These are phyloP conservation scores for Mrakia gelida DNA, from an alignment of 768 basidiomycete genomes.

Conservation along the genomic window DNA sequence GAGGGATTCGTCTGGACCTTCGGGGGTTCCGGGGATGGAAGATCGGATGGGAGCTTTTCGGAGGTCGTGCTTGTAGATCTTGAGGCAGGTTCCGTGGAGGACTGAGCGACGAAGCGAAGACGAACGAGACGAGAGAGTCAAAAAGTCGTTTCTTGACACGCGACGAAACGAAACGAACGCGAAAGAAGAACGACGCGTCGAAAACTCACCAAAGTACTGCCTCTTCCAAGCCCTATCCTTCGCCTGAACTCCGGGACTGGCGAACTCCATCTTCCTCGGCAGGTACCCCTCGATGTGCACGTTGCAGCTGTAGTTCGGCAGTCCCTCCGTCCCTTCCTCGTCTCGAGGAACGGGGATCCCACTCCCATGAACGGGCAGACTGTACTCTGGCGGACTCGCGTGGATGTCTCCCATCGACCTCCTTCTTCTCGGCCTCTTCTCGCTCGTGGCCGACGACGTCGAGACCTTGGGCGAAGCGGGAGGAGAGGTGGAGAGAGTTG, in stretches of 20 bases:
- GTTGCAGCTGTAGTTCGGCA: constrained; percentile 75
- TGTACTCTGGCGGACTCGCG: constrained; percentile 45
- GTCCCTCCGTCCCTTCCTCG: constrained; percentile 74
- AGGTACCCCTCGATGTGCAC: constrained; percentile 75
- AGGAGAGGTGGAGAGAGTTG: neutral
- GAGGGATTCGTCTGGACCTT: constrained; percentile 9
- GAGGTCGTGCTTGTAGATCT: constrained; percentile 53
- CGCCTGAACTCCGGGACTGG: constrained; percentile 74
- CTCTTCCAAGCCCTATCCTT: constrained; percentile 88
- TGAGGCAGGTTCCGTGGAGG: constrained; percentile 84
- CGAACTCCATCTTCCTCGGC: constrained; percentile 91
- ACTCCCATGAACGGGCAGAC: constrained; percentile 43
- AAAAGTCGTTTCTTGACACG: neutral
- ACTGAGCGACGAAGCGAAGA: constrained; percentile 45
- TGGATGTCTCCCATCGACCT: constrained; percentile 46
- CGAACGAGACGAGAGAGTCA: neutral
- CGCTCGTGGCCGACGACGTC: neutral
- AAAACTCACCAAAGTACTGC: constrained; percentile 58
- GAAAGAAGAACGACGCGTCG: neutral
- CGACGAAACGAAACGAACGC: no score
- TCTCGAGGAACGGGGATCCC: constrained; percentile 47
- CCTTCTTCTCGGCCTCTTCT: constrained; percentile 35
- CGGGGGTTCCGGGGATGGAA: neutral
- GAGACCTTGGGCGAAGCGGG: neutral
- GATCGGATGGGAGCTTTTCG: constrained; percentile 32